Evolutionary conservation across 305 asterid species (phyloP), one percentile per base, ranked within the genome.

Genomic region (Solanum chacoense): DNA sequence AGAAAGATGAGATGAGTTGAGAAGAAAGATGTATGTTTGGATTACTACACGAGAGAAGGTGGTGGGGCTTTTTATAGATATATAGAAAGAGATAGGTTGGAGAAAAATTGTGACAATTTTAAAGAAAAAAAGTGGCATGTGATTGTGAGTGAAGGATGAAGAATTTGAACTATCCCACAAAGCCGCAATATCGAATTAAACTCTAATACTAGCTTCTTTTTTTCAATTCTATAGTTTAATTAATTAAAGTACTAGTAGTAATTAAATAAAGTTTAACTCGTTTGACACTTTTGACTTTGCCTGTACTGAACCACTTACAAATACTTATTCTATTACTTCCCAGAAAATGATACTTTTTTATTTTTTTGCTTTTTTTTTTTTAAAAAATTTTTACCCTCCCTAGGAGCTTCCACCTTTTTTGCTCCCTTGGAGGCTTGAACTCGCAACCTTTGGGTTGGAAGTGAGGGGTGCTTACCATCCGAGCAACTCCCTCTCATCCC

Each of bases 21-120:
- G 85, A 79, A 79, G 85, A 40, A 79, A 79, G 85, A 40, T 26
- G 85, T 79, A 26, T 79, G 67, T 40, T 79, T 79, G 67, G 85
- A 79, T 79, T 79, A 40, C 85, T 79, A 79, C 67, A 79, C n/a
- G 67, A 79, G 85, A 80, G 85, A 38, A 40, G 85, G 85, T 80
- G 67, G 85, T 80, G 85, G 85, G 85, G 85, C 67, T 80, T 80
- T 79, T 26, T 80, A 80, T 80, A 80, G 67, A 40, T 80, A 80
- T 80, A 40, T 80, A 40, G 85, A 40, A 80, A 40, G 85, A 80
- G 85, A 80, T 16, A 79, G 85, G 37, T 80, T 40, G 36, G 69
- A 42, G 26, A 42, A 80, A 80, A 80, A 2, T 80, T 80, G 69
- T 40, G 67, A 40, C 69, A 40, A 80, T 26, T 80, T 79, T 38